A percentile compares a stretch with the other conserved stretches of the same genome.
Evolutionary conservation across 2,329 filamentous ascomycete species (phyloP).

Genomic region (Xylaria digitata): DNA sequence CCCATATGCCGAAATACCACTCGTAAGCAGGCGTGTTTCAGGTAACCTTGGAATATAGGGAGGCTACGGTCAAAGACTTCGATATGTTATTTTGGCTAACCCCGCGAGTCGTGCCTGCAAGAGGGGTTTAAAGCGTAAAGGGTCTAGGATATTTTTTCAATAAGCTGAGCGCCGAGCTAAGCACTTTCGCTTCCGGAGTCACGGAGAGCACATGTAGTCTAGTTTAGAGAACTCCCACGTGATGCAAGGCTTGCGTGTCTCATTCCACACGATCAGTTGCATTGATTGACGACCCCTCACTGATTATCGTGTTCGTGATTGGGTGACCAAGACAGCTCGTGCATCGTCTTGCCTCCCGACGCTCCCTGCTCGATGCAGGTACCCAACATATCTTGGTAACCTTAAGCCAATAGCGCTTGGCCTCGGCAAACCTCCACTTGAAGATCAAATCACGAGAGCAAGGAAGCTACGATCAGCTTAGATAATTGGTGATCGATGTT

Average conservation of each 20-base stretch:
- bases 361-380: conserved; percentile 31
- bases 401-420: conserved; percentile 25
- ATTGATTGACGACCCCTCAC: conserved; percentile 25
- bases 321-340: neutral
- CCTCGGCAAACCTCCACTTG: neutral
- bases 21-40: neutral
- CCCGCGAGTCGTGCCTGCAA: neutral
- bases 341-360: conserved; percentile 2
- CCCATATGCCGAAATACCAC: neutral
- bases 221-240: conserved; percentile 17
- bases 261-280: conserved; percentile 12
- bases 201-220: conserved; percentile 7
- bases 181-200: neutral
- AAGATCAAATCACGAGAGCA: conserved; percentile 18
- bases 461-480: neutral
- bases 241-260: conserved; percentile 21
- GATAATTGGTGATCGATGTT: neutral
- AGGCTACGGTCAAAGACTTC: neutral
- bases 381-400: conserved; percentile 14
- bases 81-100: neutral
- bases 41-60: neutral
- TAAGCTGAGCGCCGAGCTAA: neutral
- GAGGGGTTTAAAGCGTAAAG: neutral
- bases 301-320: conserved; percentile 15
- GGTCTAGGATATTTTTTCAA: too few relatives aligned